These are phyloP conservation scores for Quercus tomentella DNA, from an alignment of 331 rosid species.

Conservation along the genomic window DNA sequence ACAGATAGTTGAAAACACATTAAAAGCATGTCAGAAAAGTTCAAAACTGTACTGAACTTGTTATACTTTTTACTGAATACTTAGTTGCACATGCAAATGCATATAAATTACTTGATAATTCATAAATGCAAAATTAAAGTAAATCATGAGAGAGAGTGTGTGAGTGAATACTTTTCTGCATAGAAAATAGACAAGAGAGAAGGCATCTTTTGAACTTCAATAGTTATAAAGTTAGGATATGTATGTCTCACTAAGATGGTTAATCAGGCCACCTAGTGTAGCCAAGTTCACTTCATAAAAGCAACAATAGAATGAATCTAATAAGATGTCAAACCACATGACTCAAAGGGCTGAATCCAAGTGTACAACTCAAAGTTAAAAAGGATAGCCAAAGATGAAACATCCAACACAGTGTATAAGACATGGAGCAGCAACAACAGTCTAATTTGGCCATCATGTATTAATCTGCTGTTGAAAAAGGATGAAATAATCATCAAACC, in stretches of 20 bases:
- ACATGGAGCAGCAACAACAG: not conserved
- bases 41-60: not conserved
- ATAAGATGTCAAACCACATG: not conserved
- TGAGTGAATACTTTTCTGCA: not conserved
- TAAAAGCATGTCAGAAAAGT: not conserved
- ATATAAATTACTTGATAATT: not conserved
- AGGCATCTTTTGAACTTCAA: not conserved
- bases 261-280: constrained; percentile 2
- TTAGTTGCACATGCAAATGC: not conserved
- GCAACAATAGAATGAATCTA: not conserved
- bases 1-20: too few relatives aligned
- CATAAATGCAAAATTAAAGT: not conserved
- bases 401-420: not conserved
- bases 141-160: not conserved
- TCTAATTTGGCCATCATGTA: not conserved
- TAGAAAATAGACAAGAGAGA: not conserved
- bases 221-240: not conserved
- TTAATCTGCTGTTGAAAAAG: not conserved
- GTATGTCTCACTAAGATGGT: not conserved
- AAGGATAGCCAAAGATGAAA: not conserved
- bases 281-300: not conserved
- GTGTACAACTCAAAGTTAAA: not conserved
- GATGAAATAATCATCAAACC: constrained; percentile 45
- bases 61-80: not conserved
- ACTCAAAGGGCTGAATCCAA: constrained; percentile 9